A percentile compares a stretch with the other conserved stretches of the same genome.
Conservation (phyloP, 129 eudicot genomes). For the Lonicera japonica region DNA sequence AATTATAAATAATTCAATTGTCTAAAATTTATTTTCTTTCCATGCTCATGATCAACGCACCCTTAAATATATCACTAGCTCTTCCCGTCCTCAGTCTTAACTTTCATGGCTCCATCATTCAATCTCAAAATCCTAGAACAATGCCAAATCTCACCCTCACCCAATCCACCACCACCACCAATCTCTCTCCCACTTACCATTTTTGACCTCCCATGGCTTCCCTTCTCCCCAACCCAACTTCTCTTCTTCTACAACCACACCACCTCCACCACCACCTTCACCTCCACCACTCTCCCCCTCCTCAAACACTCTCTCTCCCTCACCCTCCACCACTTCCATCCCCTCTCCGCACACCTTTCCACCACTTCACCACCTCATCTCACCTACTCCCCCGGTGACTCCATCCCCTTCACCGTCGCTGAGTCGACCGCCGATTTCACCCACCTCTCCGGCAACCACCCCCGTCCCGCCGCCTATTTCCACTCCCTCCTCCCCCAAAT, state of each 20-base stretch:
- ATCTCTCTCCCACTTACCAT: constrained; percentile 39
- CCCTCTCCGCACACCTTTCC: constrained; percentile 37
- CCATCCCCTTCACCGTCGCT: constrained; percentile 26
- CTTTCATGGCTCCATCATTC: constrained; percentile 10
- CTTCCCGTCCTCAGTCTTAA: too few species aligned
- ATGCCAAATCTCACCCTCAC: constrained; percentile 38
- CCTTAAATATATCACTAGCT: too few species aligned
- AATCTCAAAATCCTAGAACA: constrained; percentile 16
- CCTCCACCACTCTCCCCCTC: constrained; percentile 22
- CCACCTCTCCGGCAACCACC: constrained; percentile 23
- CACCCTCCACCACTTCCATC: constrained; percentile 54
- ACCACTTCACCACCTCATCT: constrained; percentile 27
- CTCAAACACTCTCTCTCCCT: constrained; percentile 54
- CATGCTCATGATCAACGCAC: too few species aligned
- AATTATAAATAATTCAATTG: too few species aligned
- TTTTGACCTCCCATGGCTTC: constrained; percentile 57
- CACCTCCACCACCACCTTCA: constrained; percentile 14
- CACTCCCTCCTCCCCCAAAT: constrained; percentile 30
- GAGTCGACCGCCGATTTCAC: constrained; percentile 16
- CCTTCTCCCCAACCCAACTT: constrained; percentile 33
- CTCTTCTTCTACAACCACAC: constrained; percentile 45
- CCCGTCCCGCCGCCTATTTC: constrained; percentile 3
- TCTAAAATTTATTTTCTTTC: too few species aligned
- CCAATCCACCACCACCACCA: constrained; percentile 20
- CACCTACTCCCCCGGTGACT: constrained; percentile 21